Base-by-base conservation (phyloP, 306 rosid species). In the Abrus pulchellus region DNA sequence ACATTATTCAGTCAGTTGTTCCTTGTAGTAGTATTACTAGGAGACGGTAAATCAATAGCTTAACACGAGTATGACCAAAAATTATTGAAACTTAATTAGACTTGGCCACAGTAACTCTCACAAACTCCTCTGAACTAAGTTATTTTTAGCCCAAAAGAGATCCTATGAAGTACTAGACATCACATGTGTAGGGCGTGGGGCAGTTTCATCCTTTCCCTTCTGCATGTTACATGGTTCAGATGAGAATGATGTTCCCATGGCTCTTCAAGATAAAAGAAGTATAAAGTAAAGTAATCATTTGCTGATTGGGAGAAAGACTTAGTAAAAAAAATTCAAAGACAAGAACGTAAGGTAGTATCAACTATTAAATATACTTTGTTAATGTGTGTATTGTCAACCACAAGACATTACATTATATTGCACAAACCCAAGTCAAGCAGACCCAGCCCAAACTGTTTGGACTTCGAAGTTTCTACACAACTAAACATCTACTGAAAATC, bases 351-450 rank as follows among this genome's bases (percentile, higher is more conserved):
- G 34, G 12, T 34, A 78, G 9, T 77, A 64, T 61, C 14, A 77
- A 62, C 14, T 76, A 76, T 38, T 9, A 60, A 77, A 43, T 64
- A 64, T 80, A 55, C 48, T 71, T 38, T 29, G 67, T 57, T 64
- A 49, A 86, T 55, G 79, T 76, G 47, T 71, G 73, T 76, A 68
- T 53, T 76, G 67, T 86, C 55, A 72, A 83, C 44, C 67, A 86
- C 6, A 66, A 79, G 29, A 59, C 13, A 70, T 38, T 83, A 76
- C 89, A 86, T 50, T 20, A 20, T 87, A 86, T 50, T 34, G 28
- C 82, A 85, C 29, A 61, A 68, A 70, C 55, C 44, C 72, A 62
- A 73, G 48, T 34, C 69, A 67, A 77, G 33, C 53, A 54, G 47
- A 63, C 44, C 44, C 65, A 33, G 57, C 3, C 79, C 79, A 54